phyloP scores from a whole-genome alignment of 371 early-diverging fungal species.

The Thermomucor indicae-seudaticae region DNA sequence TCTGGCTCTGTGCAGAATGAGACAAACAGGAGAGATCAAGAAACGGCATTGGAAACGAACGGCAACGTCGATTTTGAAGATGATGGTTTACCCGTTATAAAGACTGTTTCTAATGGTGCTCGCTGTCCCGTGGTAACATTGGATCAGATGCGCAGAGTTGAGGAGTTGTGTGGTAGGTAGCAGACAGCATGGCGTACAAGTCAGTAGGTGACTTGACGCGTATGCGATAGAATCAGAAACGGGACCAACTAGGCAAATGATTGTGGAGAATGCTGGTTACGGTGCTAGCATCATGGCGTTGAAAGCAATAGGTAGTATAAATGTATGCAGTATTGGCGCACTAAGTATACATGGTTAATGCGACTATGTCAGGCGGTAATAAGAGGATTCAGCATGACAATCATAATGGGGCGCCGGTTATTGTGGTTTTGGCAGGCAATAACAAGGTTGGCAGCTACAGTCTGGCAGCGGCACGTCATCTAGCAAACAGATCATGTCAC shows the following conservation, averaged over 20 bases:
- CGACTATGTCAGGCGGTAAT: constrained; percentile 68
- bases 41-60: neutral
- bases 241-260: constrained; percentile 65
- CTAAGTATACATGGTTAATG: too few relatives aligned
- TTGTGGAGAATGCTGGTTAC: constrained; percentile 81
- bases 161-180: constrained; percentile 43
- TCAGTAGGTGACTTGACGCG: neutral
- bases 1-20: too few relatives aligned
- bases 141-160: constrained; percentile 59
- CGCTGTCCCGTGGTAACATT: constrained; percentile 53
- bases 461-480: constrained; percentile 70
- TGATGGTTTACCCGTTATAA: constrained; percentile 19
- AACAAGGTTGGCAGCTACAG: constrained; percentile 73
- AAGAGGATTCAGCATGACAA: constrained; percentile 70
- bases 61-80: neutral
- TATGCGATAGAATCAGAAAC: constrained; percentile 44
- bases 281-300: constrained; percentile 70
- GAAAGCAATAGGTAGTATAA: constrained; percentile 59
- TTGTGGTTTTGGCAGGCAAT: constrained; percentile 74
- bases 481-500: constrained; percentile 73
- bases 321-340: too few relatives aligned
- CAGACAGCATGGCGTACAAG: neutral
- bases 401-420: constrained; percentile 68
- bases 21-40: neutral
- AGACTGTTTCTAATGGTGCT: constrained; percentile 46